Base-by-base conservation (phyloP, 257 asterid genomes). In the Sherardia arvensis region DNA sequence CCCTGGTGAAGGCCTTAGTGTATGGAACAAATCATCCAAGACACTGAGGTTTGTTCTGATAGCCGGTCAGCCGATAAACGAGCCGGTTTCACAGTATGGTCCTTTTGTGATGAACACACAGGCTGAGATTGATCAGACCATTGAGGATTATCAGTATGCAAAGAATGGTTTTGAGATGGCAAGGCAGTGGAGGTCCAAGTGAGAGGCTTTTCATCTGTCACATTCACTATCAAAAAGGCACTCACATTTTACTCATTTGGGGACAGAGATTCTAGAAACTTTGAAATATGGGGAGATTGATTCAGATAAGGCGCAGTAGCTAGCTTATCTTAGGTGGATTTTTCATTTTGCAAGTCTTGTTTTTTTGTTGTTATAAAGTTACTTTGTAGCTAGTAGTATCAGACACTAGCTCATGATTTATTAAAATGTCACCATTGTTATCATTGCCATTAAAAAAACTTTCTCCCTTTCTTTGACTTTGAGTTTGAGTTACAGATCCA, bases 91-190 rank as follows among this genome's bases (percentile, higher is more conserved):
- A 53, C 95, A 86, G 73, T 84, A 85, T 53, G 98, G 98, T 59
- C 98, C 98, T 8, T 91, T 91, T 77, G 98, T 91, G 78, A 91
- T 91, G 98, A 91, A 88, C 78, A 80, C 98, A 9, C 85, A 89
- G 51, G 94, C 84, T 55, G 95, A 91, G 61, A 85, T 88, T 34
- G 87, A 88, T 43, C 76, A 79, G 75, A 81, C 98, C 10, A 80
- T 86, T 25, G 90, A 91, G 53, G 98, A 91, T 59, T 91, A 88
- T 75, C 83, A 79, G 26, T 79, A 83, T 67, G 74, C 73, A 68
- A 83, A 76, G 81, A 88, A 91, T 79, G 98, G 98, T 4, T 91
- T 91, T 71, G 98, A 91, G 73, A 74, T 72, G 88, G 95, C 95
- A 18, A 88, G 80, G 65, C 28, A 79, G 0, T 86, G 96, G 98